Evolutionary conservation across 78 protist species (phyloP), one percentile per base, ranked within the genome.

Genomic region (Pelomyxa schiedti): DNA sequence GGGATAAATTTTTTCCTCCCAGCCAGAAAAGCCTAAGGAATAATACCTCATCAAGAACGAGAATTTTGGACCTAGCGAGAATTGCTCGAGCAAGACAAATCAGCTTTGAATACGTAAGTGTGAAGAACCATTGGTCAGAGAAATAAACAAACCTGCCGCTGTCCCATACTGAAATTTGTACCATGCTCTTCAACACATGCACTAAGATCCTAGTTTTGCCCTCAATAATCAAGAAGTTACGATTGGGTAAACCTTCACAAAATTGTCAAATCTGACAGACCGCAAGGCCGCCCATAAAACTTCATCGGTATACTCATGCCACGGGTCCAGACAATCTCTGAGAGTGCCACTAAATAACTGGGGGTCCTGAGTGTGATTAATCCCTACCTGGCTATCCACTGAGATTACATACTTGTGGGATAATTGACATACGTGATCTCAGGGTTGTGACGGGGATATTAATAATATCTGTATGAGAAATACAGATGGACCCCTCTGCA

Each of bases 311-410:
- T 58, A 65, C 65, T n/a, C 16, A 6, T 9, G 65, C 39, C 67
- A 66, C 24, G 94, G 94, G 42, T 93, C 96, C 41, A 93, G 66
- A 79, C 90, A 89, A 83, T 8, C 30, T 69, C 90, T 74, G 16
- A 90, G 28, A 29, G 22, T n/a, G 22, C 52, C 22, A 29, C 24
- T 30, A 36, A 76, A 2, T 4, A 24, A 76, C 8, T 2, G 26
- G 4, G 7, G 64, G 75, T 26, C 35, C 24, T 24, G 24, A n/a
- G 63, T 52, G 24, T 52, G 24, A 52, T 24, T n/a, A 24, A 52
- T 52, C 63, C 24, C 24, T 52, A 52, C 63, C 24, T 75, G 28
- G 81, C 90, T 16, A 76, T 6, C 79, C 88, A 83, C 71, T 86
- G 74, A 4, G 43, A n/a, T n/a, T 39, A 7, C 93, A 86, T 39